Conservation (phyloP, 2,329 filamentous ascomycete genomes). For the Lachnellula arida region DNA sequence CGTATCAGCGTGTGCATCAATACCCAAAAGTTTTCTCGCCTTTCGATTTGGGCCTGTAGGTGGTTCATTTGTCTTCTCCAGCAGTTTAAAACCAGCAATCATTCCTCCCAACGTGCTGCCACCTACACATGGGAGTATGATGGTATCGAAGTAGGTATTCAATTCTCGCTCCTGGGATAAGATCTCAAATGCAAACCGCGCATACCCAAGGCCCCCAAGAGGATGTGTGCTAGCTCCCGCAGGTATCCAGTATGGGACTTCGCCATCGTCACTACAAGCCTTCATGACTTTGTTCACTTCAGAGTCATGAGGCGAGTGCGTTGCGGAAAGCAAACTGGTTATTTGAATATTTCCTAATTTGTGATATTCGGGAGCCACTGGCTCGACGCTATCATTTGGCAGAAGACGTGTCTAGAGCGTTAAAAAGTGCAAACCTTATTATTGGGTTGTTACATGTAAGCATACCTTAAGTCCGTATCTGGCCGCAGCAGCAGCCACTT, state of each 20-base stretch:
- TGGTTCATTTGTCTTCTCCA: neutral
- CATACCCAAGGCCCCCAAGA: constrained; percentile 2
- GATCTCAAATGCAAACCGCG: constrained; percentile 4
- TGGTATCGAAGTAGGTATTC: neutral
- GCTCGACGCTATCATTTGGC: neutral
- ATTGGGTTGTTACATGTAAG: neutral
- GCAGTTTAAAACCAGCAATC: neutral
- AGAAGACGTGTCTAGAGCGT: neutral
- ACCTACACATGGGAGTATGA: neutral
- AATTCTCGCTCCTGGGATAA: neutral
- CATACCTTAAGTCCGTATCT: neutral
- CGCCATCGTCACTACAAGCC: neutral
- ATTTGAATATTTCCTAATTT: neutral
- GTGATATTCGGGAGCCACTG: neutral
- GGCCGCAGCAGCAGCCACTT: constrained; percentile 2
- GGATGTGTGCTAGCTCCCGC: neutral
- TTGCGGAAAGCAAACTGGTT: neutral
- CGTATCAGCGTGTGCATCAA: neutral
- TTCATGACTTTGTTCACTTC: neutral
- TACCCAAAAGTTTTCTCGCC: neutral
- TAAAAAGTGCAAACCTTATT: no score
- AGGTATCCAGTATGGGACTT: constrained; percentile 5
- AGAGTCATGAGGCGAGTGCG: neutral
- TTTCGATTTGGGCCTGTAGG: neutral
- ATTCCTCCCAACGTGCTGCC: neutral